Percentiles rank a stretch among this genome's conserved stretches.
Conservation (phyloP, 1,139 yeast species). For the Insectozyma bohioensis region DNA sequence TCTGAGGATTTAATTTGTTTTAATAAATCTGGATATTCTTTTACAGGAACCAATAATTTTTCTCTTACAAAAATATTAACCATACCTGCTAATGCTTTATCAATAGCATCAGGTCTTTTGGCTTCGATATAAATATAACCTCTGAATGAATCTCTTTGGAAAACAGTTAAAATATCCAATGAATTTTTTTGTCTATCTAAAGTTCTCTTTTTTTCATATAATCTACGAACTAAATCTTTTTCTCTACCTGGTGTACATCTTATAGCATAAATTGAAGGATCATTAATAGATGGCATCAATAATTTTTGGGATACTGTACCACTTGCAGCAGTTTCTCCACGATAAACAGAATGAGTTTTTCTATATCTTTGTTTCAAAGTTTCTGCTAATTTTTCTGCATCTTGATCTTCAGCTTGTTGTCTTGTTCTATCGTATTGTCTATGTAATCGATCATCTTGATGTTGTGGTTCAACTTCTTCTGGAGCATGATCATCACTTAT, state of each 20-base stretch:
- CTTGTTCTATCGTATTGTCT: conserved; percentile 90
- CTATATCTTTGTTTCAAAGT: conserved; percentile 92
- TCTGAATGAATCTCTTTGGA: conserved; percentile 89
- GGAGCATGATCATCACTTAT: conserved; percentile 67
- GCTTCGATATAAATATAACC: conserved; percentile 96
- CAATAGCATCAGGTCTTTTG: conserved; percentile 88
- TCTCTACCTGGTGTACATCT: conserved; percentile 93
- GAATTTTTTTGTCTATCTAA: conserved; percentile 62
- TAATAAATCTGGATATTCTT: conserved; percentile 90
- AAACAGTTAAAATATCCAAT: conserved; percentile 80
- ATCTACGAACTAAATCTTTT: conserved; percentile 82
- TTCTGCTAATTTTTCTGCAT: conserved; percentile 92
- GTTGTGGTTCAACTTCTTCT: conserved; percentile 47
- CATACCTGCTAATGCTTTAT: conserved; percentile 83
- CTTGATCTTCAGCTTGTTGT: conserved; percentile 89
- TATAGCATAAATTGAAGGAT: conserved; percentile 95
- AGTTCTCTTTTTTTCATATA: conserved; percentile 76
- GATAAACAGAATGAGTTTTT: conserved; percentile 77
- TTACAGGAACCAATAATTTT: conserved; percentile 88
- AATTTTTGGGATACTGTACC: conserved; percentile 88
- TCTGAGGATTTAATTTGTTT: conserved; percentile 89
- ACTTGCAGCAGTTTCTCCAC: conserved; percentile 78
- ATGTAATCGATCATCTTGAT: conserved; percentile 68
- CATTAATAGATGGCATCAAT: conserved; percentile 91
- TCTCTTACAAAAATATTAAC: conserved; percentile 74